phyloP scores from a whole-genome alignment of 2,329 filamentous ascomycete species.

The Nemania abortiva region DNA sequence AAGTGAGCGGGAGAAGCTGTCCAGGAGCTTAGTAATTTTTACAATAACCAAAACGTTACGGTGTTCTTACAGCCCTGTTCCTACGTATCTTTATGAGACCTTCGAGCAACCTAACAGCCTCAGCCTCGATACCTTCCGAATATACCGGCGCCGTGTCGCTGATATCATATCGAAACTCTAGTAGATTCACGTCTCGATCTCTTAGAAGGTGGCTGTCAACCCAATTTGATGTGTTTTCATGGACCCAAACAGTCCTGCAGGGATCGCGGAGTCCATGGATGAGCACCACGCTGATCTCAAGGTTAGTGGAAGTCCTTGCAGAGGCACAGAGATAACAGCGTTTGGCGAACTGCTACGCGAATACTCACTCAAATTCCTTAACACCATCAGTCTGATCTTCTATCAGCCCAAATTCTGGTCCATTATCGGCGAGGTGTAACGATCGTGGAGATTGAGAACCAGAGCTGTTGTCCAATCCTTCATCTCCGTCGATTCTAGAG shows the following conservation, averaged over 20 bases:
- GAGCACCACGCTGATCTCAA: slow-evolving; percentile 7
- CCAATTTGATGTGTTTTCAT: neutral
- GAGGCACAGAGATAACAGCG: too few relatives aligned
- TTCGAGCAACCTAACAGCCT: neutral
- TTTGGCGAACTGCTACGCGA: too few relatives aligned
- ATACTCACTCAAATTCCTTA: too few relatives aligned
- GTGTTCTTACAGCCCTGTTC: neutral
- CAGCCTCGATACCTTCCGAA: slow-evolving; percentile 2
- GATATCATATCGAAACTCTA: slow-evolving; percentile 18
- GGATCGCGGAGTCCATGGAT: slow-evolving; percentile 18
- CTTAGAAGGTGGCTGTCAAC: neutral
- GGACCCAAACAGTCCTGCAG: slow-evolving; percentile 3
- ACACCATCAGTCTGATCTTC: neutral
- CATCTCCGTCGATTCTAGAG: too few relatives aligned
- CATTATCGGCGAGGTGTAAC: too few relatives aligned
- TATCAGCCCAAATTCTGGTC: neutral
- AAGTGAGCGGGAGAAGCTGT: slow-evolving; percentile 5
- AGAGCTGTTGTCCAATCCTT: too few relatives aligned
- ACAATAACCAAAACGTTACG: too few relatives aligned
- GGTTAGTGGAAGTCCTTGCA: too few relatives aligned
- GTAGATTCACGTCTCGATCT: neutral
- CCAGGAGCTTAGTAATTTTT: too few relatives aligned
- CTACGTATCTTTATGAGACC: neutral
- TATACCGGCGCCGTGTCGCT: slow-evolving; percentile 1
- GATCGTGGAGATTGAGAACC: too few relatives aligned